phyloP scores from a whole-genome alignment of 306 rosid species.

The Echinosophora koreensis region DNA sequence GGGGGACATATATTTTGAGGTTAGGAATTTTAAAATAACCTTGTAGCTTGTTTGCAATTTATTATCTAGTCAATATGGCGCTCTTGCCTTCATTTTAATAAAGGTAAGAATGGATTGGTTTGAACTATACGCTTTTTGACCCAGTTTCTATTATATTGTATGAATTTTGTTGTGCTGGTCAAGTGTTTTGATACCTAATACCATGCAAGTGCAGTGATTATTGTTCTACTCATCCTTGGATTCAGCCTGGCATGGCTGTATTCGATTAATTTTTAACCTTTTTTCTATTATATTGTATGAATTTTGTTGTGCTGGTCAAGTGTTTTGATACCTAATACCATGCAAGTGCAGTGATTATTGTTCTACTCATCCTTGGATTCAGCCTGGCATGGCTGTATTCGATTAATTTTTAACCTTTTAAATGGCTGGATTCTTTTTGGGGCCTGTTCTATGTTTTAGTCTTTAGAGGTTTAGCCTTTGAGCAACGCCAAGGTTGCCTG shows the following conservation, averaged over 20 bases:
- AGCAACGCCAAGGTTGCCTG: too few relatives aligned
- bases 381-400: conserved; percentile 21
- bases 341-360: conserved; percentile 27
- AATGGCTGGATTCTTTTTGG: neutral
- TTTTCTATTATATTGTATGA: too few relatives aligned
- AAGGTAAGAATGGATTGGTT: conserved; percentile 29
- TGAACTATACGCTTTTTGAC: neutral
- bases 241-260: conserved; percentile 23
- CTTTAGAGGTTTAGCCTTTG: too few relatives aligned
- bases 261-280: conserved; percentile 33
- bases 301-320: conserved; percentile 10
- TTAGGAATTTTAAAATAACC: too few relatives aligned
- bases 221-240: conserved; percentile 11
- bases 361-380: conserved; percentile 19
- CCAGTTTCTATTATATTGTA: conserved; percentile 5
- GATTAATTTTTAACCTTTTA: conserved; percentile 31
- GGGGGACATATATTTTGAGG: conserved; percentile 30
- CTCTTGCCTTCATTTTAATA: too few relatives aligned
- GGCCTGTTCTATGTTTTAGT: neutral
- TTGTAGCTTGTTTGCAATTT: neutral
- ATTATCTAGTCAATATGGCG: conserved; percentile 14
- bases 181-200: neutral
- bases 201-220: conserved; percentile 29
- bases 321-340: conserved; percentile 7
- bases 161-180: conserved; percentile 7